Evolutionary conservation across 2,329 filamentous ascomycete genomes (phyloP), one percentile per base, ranked within the genome.

Genomic region (Aspergillus udagawae): DNA sequence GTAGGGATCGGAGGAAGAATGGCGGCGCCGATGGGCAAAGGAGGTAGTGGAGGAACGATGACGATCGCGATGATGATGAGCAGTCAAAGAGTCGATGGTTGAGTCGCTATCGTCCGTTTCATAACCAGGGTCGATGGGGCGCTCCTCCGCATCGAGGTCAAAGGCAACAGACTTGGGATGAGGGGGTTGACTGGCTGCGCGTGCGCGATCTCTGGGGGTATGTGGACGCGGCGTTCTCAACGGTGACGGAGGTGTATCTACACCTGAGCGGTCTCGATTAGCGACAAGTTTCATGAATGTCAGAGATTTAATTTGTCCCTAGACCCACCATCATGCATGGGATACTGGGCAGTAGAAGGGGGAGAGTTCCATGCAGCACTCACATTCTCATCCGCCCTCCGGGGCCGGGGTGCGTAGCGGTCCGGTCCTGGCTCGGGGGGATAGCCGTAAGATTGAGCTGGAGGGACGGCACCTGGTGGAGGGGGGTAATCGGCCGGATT

Each of bases 321-420:
- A 61, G 72, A 79, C 76, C 70, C 76, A 79, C 76, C 76, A 74
- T 76, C 69, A 63, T 68, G 62, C 65, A 63, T 63, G 64, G 68
- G 70, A 65, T 70, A 64, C 67, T 71, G 66, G 67, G 72, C 68
- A 68, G 66, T 66, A 67, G 68, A 62, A 64, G 67, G 69, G 68
- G 65, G 63, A 66, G 66, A 66, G 62, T 66, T 69, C 61, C 63
- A 62, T 63, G 67, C 68, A 71, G 71, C 70, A 79, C 78, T 80
- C 77, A 81, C 79, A 78, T 80, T 80, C 68, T 80, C 78, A 70
- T 79, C 77, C 58, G 71, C 73, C 62, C 75, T 70, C 60, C 72
- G 68, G 51, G 72, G 68, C 64, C 68, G 65, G 28, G 72, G 64
- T 25, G 71, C 70, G 59, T 78, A 78, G n/a, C 70, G 68, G 56